Evolutionary conservation across 306 rosid species (phyloP).

Genomic region (Lagenaria siceraria): DNA sequence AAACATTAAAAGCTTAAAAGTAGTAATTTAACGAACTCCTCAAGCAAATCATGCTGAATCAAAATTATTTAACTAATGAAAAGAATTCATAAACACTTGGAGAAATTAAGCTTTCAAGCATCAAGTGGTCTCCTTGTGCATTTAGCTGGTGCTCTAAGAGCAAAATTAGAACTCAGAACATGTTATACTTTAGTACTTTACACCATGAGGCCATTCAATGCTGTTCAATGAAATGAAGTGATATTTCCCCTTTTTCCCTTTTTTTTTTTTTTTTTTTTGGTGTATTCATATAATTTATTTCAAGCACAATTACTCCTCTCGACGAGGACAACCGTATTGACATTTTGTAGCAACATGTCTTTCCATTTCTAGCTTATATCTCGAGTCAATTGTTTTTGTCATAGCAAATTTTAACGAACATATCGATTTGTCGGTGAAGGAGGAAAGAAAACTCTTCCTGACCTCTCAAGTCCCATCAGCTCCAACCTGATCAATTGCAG

Average conservation of each 20-base stretch:
- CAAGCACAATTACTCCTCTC: background rate
- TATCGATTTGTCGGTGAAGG: background rate
- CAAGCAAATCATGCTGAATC: too few species aligned
- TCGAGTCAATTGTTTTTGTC: background rate
- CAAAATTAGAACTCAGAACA: background rate
- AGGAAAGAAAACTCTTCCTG: background rate
- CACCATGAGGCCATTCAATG: background rate
- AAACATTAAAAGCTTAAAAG: too few species aligned
- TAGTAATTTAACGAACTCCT: too few species aligned
- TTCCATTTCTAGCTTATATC: background rate
- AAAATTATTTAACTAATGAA: background rate
- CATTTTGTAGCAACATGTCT: background rate
- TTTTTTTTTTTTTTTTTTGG: background rate
- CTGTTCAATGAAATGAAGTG: background rate
- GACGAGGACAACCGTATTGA: too few species aligned
- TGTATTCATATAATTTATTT: background rate
- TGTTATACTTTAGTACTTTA: background rate
- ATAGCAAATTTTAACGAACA: background rate
- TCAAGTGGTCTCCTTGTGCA: background rate
- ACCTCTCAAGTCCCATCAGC: background rate
- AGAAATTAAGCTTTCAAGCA: background rate
- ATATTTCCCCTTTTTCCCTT: background rate
- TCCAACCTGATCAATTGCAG: background rate
- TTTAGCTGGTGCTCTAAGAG: background rate
- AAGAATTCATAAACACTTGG: background rate